Percentiles rank a stretch among this genome's conserved stretches.
These are phyloP conservation scores for Solanum chmielewskii DNA, from an alignment of 257 asterid genomes.

Conservation along the genomic window DNA sequence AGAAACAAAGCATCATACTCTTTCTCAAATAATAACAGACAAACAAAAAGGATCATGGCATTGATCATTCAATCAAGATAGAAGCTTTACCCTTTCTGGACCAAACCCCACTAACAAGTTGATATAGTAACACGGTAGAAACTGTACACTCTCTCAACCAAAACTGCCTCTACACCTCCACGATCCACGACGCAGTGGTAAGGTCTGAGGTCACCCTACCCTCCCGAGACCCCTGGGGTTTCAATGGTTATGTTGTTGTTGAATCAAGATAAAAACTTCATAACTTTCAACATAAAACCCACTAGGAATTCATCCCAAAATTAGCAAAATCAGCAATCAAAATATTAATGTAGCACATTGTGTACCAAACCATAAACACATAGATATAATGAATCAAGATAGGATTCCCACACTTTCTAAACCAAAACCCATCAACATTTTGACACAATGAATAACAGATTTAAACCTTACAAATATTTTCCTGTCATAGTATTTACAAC, in stretches of 20 bases:
- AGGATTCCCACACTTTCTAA: neutral
- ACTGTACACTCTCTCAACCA: neutral
- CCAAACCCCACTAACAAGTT: neutral
- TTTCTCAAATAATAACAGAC: neutral
- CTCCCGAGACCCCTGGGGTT: neutral
- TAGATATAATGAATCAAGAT: neutral
- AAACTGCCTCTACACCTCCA: neutral
- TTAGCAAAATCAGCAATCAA: neutral
- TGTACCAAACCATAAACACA: neutral
- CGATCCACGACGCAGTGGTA: neutral
- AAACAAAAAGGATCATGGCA: neutral
- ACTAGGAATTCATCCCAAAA: neutral
- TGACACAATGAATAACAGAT: neutral
- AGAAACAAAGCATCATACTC: neutral
- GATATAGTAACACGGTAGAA: neutral
- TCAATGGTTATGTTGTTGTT: no score
- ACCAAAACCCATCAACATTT: neutral
- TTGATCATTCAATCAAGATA: neutral
- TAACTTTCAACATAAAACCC: neutral
- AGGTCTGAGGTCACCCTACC: neutral
- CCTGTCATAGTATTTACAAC: neutral
- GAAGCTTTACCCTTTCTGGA: neutral
- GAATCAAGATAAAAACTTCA: neutral
- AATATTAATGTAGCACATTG: neutral
- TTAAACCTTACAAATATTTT: neutral